A percentile compares a stretch with the other conserved stretches of the same genome.
Evolutionary conservation across 495 filamentous ascomycete species (phyloP).

Genomic region (Aspergillus incahuasiensis): DNA sequence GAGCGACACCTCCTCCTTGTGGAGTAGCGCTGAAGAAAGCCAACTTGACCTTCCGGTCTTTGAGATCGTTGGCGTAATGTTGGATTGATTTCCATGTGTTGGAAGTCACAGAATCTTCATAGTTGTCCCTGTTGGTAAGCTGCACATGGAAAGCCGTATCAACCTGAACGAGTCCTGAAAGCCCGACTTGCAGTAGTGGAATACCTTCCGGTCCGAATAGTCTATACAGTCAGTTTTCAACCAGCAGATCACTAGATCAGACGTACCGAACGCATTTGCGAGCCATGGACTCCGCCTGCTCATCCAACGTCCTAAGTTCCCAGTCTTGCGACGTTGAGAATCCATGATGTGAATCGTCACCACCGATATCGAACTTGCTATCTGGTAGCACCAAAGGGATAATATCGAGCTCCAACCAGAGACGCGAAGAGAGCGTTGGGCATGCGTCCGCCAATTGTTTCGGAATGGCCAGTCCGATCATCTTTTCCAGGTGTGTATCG

Average conservation of each 20-base stretch:
- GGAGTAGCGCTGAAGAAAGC: conserved; percentile 86
- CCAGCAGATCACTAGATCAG: not conserved
- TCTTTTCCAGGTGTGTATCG: conserved; percentile 59
- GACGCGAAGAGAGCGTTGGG: conserved; percentile 59
- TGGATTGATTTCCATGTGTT: conserved; percentile 67
- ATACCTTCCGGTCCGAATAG: conserved; percentile 71
- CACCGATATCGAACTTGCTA: conserved; percentile 18
- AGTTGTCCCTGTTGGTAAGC: conserved; percentile 58
- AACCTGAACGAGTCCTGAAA: conserved; percentile 68
- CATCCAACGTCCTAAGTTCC: conserved; percentile 61
- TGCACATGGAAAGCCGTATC: conserved; percentile 62
- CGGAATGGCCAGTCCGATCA: conserved; percentile 52
- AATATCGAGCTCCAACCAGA: conserved; percentile 78
- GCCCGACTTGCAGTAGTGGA: conserved; percentile 72
- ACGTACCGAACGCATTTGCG: conserved; percentile 71
- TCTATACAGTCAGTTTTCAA: conserved; percentile 34
- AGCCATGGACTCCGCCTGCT: conserved; percentile 82
- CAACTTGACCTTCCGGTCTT: conserved; percentile 60
- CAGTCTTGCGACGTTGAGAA: conserved; percentile 21
- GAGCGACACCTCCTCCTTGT: conserved; percentile 80
- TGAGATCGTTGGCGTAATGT: conserved; percentile 64
- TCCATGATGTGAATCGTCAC: conserved; percentile 12
- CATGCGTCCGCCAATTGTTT: conserved; percentile 43
- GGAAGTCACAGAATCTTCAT: conserved; percentile 54
- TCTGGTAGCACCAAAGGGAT: conserved; percentile 57